Evolutionary conservation across 805 yeast genomes (phyloP).

Genomic region (Candida mattraensis): DNA sequence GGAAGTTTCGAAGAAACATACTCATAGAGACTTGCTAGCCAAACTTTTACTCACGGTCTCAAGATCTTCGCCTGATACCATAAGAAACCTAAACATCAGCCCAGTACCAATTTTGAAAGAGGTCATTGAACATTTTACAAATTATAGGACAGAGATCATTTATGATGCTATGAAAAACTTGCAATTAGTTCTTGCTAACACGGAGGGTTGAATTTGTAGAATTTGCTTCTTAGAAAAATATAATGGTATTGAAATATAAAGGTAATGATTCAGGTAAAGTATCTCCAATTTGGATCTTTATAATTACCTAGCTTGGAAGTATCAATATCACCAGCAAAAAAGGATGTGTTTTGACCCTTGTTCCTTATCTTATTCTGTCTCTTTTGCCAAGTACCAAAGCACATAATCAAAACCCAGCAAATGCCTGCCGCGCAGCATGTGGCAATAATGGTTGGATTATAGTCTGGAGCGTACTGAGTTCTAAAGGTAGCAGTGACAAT

Average conservation of each 20-base stretch:
- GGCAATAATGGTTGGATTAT: conserved; percentile 30
- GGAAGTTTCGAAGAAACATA: no score
- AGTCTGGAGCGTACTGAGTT: conserved; percentile 36
- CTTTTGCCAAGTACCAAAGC: conserved; percentile 18
- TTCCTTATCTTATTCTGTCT: conserved; percentile 12
- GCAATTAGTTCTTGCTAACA: no score
- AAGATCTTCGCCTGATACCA: neutral
- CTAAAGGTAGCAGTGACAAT: conserved; percentile 36
- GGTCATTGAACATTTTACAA: neutral
- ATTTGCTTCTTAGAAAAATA: no score
- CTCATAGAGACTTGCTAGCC: neutral
- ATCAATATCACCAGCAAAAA: conserved; percentile 13
- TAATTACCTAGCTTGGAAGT: conserved; percentile 13
- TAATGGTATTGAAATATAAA: neutral
- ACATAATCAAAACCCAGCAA: conserved; percentile 12
- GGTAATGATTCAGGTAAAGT: conserved; percentile 9
- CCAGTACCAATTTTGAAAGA: conserved; percentile 1
- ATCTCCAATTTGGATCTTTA: conserved; percentile 20
- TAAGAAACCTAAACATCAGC: neutral
- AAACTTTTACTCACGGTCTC: neutral
- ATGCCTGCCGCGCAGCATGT: conserved; percentile 18
- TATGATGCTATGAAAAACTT: neutral
- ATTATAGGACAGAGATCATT: neutral
- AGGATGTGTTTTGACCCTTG: conserved; percentile 10
- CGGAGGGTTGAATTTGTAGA: no score